Base-by-base conservation (phyloP, 768 basidiomycete genomes). In the Lactarius hengduanensis region DNA sequence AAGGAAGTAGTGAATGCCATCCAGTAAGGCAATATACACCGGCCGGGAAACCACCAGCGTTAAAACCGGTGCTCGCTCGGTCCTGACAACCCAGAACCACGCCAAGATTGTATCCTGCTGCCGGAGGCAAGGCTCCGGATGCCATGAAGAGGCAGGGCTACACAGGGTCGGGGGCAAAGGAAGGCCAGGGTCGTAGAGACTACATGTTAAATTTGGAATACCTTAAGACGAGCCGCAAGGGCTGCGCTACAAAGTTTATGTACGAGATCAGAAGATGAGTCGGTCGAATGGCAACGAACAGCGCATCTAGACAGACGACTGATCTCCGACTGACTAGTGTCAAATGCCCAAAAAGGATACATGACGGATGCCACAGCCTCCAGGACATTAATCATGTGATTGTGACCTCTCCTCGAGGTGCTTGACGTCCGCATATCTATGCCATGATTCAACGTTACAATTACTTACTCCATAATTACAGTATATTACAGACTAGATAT, bases 401-500 rank as follows among this genome's bases (percentile, higher is more conserved):
- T 32, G 45, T 45, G 43, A 41, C 5, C 16, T 41, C 41, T 18
- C 16, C 7, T n/a, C 10, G 18, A 22, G n/a, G 38, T 38, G 38
- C 38, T 38, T 11, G 34, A 36, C 34, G 10, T 11, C 34, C 34
- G 34, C 34, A 36, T 36, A 36, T 38, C 36, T 38, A 38, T 38
- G 36, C 36, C 36, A 36, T 36, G 36, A 11, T 36, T 11, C 36
- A 38, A 38, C 36, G 1, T 38, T 38, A 38, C 36, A 13, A 38
- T 13, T 13, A 38, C 15, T 32, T 47, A 61, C 26, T 57, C 55
- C 10, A 26, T 10, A 32, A 32, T 41, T 38, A 40, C 16, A 41
- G 32, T 56, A 30, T 55, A 28, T 58, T 62, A 66, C 65, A 66
- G 58, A 10, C 41, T 66, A 62, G 22, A 34, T 53, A 62, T 56